Percentiles rank a stretch among this genome's conserved stretches.
phyloP scores from a whole-genome alignment of 257 asterid species.

The Linaria vulgaris region DNA sequence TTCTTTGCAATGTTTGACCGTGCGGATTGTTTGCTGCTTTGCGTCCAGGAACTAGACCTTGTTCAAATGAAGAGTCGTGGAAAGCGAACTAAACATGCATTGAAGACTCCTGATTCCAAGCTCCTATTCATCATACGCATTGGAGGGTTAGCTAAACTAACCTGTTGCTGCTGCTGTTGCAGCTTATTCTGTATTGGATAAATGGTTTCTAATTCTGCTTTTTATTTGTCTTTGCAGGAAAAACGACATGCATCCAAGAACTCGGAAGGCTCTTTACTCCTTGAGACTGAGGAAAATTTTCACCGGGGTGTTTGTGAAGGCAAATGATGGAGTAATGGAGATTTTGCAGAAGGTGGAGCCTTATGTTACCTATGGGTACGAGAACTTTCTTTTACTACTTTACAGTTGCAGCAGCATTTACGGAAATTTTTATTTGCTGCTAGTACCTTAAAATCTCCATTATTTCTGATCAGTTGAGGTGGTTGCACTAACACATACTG shows the following conservation, averaged over 20 bases:
- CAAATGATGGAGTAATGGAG: conserved; percentile 53
- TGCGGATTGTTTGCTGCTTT: neutral
- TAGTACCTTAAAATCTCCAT: no score
- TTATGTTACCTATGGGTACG: conserved; percentile 88
- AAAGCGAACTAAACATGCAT: conserved; percentile 43
- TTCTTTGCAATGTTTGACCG: no score
- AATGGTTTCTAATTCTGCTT: neutral
- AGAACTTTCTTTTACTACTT: conserved; percentile 7
- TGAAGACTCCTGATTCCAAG: conserved; percentile 43
- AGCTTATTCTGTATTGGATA: neutral
- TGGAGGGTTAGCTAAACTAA: conserved; percentile 60
- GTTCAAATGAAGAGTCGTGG: conserved; percentile 77
- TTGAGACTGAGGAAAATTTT: conserved; percentile 68
- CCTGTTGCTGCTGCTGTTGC: no score
- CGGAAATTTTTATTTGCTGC: neutral
- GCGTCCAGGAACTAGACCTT: conserved; percentile 77
- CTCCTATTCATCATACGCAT: conserved; percentile 78
- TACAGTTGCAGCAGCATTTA: no score
- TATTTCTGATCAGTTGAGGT: no score
- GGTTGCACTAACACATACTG: no score
- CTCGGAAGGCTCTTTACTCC: conserved; percentile 63
- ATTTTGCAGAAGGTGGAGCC: conserved; percentile 82
- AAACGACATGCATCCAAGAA: conserved; percentile 75
- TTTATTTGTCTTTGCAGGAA: conserved; percentile 48
- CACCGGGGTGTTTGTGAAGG: conserved; percentile 81